A percentile compares a stretch with the other conserved stretches of the same genome.
Evolutionary conservation across 2,329 filamentous ascomycete genomes (phyloP).

Genomic region (Cercospora citrullina): DNA sequence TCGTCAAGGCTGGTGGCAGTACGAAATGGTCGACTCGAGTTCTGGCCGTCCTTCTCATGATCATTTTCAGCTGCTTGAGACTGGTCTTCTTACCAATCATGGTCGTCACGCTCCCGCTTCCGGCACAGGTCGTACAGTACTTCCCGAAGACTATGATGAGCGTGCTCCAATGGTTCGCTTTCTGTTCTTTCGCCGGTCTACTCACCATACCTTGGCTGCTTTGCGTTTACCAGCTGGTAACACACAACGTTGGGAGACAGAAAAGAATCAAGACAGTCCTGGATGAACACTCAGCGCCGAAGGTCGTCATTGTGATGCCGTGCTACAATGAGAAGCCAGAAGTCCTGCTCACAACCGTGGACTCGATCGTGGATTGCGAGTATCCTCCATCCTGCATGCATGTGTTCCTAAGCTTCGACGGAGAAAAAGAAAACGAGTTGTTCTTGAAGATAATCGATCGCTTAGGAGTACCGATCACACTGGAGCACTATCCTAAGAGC

Average conservation of each 20-base stretch:
- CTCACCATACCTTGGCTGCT: conserved; percentile 89
- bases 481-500: conserved; percentile 79
- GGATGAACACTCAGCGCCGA: conserved; percentile 82
- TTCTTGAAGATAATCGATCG: conserved; percentile 84
- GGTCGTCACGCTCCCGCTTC: conserved; percentile 86
- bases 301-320: conserved; percentile 95
- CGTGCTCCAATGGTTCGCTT: conserved; percentile 89
- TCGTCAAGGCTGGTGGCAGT: conserved; percentile 64
- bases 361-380: conserved; percentile 91
- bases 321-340: conserved; percentile 91
- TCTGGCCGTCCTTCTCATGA: conserved; percentile 72
- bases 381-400: conserved; percentile 92
- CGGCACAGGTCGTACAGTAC: conserved; percentile 66
- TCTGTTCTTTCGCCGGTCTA: conserved; percentile 85
- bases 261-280: conserved; percentile 81
- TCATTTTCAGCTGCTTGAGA: conserved; percentile 74
- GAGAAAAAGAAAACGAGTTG: conserved; percentile 81
- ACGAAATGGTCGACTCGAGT: conserved; percentile 74
- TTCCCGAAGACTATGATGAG: conserved; percentile 70
- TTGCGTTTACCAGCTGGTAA: conserved; percentile 88
- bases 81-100: conserved; percentile 91
- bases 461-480: conserved; percentile 75
- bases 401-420: conserved; percentile 93
- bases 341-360: conserved; percentile 78
- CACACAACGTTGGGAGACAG: conserved; percentile 76